A percentile compares a stretch with the other conserved stretches of the same genome.
Conservation (phyloP, 805 yeast species). For the Candida methanosorbosa region DNA sequence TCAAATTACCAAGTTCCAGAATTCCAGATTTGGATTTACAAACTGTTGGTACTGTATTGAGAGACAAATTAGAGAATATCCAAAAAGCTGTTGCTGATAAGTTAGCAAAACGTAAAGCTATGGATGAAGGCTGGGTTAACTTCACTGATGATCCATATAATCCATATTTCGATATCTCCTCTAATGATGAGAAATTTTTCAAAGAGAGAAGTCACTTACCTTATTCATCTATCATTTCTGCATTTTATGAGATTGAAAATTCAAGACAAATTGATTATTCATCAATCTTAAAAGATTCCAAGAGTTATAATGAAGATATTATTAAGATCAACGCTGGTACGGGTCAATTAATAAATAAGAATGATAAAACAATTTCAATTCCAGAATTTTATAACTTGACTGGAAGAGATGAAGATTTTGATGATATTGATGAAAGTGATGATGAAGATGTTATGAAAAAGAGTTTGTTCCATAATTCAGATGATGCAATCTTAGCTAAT, state of each 20-base stretch:
- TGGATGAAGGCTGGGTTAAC: conserved; percentile 71
- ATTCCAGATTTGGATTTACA: conserved; percentile 88
- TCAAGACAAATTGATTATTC: conserved; percentile 44
- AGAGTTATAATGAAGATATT: conserved; percentile 24
- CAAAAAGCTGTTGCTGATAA: conserved; percentile 81
- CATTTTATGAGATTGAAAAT: conserved; percentile 56
- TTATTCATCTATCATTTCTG: conserved; percentile 69
- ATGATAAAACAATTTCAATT: conserved; percentile 22
- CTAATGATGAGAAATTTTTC: conserved; percentile 33
- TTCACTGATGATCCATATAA: conserved; percentile 80
- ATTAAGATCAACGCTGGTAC: conserved; percentile 35
- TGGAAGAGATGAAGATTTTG: conserved; percentile 13
- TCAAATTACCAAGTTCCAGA: conserved; percentile 79
- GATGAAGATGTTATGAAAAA: not conserved
- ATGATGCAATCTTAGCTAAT: conserved; percentile 7
- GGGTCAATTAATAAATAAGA: conserved; percentile 40
- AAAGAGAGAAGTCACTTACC: conserved; percentile 61
- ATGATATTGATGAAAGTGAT: conserved; percentile 7
- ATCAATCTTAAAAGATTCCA: conserved; percentile 34
- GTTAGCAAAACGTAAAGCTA: conserved; percentile 59
- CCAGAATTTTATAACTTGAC: conserved; percentile 38
- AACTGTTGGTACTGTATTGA: conserved; percentile 66
- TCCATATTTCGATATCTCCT: conserved; percentile 67
- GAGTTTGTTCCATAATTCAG: conserved; percentile 9
- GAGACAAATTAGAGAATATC: conserved; percentile 70